phyloP scores from a whole-genome alignment of 1,139 yeast species.

The Geotrichum citri-aurantii region DNA sequence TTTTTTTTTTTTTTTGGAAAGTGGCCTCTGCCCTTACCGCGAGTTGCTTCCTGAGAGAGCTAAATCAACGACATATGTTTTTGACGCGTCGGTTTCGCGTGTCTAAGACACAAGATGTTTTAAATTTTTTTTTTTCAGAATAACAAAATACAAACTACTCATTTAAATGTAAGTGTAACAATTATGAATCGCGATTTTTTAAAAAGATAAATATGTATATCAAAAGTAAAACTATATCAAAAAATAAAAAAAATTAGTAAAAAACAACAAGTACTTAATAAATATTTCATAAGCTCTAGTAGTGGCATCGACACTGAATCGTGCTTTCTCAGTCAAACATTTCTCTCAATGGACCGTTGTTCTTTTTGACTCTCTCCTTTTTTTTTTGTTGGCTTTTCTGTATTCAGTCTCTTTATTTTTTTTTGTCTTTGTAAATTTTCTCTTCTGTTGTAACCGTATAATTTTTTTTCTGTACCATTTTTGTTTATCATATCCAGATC shows the following conservation, averaged over 20 bases:
- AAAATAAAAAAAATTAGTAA: background rate
- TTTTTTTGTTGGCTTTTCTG: background rate
- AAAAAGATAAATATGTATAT: background rate
- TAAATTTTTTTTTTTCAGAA: too few species aligned
- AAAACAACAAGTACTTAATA: background rate
- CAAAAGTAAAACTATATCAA: background rate
- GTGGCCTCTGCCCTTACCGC: background rate
- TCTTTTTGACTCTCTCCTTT: background rate
- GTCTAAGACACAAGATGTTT: too few species aligned
- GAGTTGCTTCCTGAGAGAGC: background rate
- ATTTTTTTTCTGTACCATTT: background rate
- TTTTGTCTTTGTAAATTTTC: background rate
- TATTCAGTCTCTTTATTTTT: background rate
- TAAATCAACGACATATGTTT: background rate
- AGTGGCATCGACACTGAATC: background rate
- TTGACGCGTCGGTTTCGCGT: background rate
- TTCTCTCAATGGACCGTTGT: background rate
- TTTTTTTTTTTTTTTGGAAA: background rate
- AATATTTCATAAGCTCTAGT: background rate
- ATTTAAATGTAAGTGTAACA: background rate
- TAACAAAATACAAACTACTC: too few species aligned
- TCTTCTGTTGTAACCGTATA: background rate
- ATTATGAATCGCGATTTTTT: background rate
- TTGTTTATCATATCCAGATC: background rate
- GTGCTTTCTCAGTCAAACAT: background rate